Conservation (phyloP, 352 stramenopile species). For the Globisporangium cystogenes region DNA sequence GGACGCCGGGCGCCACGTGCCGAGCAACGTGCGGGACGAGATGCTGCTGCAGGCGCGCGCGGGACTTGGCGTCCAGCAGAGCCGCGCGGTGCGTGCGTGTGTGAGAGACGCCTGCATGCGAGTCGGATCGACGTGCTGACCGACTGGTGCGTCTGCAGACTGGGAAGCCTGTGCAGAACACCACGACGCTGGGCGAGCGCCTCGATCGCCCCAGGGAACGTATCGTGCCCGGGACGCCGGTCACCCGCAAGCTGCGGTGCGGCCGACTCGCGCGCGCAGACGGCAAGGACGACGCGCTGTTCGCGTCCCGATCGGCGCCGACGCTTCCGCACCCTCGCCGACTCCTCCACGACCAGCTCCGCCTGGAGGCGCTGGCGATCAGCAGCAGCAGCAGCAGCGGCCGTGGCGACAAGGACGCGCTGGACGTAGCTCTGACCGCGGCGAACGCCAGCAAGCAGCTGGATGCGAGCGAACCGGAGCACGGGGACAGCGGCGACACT, state of each 20-base stretch:
- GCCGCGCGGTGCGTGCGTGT: slow-evolving; percentile 8
- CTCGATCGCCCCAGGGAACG: slow-evolving; percentile 20
- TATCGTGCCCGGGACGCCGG: slow-evolving; percentile 30
- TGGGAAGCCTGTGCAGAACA: slow-evolving; percentile 17
- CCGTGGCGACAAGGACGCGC: slow-evolving; percentile 11
- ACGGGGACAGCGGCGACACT: not conserved
- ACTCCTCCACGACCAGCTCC: slow-evolving; percentile 10
- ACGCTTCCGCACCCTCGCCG: slow-evolving; percentile 16
- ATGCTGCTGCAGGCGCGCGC: slow-evolving; percentile 32
- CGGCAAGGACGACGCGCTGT: slow-evolving; percentile 15
- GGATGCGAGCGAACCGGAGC: not conserved
- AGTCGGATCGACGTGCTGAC: not conserved
- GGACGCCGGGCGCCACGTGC: slow-evolving; percentile 3
- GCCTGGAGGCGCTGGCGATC: slow-evolving; percentile 13
- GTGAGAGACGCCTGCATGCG: not conserved
- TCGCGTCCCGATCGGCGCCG: slow-evolving; percentile 19
- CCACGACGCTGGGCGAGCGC: slow-evolving; percentile 33
- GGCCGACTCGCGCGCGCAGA: slow-evolving; percentile 31
- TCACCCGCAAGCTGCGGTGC: slow-evolving; percentile 31
- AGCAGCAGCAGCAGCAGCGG: slow-evolving; percentile 6
- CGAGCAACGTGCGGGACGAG: slow-evolving; percentile 30
- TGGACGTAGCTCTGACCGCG: slow-evolving; percentile 8
- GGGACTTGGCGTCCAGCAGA: slow-evolving; percentile 9
- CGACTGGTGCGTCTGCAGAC: not conserved
- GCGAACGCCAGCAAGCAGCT: not conserved